Conservation (phyloP, 805 yeast species). For the Cephaloascus albidus region DNA sequence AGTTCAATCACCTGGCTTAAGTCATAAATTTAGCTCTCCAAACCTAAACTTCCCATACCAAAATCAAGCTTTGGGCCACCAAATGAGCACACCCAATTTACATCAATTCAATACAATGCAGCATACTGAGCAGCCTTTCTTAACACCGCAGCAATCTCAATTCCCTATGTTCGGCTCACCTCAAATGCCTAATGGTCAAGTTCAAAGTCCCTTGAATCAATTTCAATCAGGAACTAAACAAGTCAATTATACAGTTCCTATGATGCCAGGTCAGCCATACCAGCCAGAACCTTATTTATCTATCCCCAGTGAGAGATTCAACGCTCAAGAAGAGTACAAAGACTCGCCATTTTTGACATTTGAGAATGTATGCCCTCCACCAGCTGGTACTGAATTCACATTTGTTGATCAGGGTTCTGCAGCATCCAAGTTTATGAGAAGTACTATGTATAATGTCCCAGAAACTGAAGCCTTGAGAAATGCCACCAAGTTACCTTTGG, state of each 20-base stretch:
- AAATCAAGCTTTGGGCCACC: background rate
- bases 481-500: slow-evolving; percentile 71
- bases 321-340: slow-evolving; percentile 21
- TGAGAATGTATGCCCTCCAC: slow-evolving; percentile 75
- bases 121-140: background rate
- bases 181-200: background rate
- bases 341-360: slow-evolving; percentile 54
- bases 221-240: background rate
- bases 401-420: slow-evolving; percentile 80
- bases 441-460: slow-evolving; percentile 81
- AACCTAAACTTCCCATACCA: background rate
- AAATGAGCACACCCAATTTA: background rate
- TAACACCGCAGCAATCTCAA: background rate
- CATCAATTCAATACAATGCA: background rate
- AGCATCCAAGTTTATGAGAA: slow-evolving; percentile 68
- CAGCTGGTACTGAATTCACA: slow-evolving; percentile 61
- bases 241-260: background rate
- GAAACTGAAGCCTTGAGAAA: slow-evolving; percentile 58
- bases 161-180: background rate
- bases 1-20: background rate
- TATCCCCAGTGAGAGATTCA: slow-evolving; percentile 5
- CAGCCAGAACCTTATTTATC: slow-evolving; percentile 3
- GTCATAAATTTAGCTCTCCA: background rate
- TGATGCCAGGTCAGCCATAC: slow-evolving; percentile 1
- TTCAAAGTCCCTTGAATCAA: background rate